Conservation (phyloP, 306 rosid genomes). For the Cucurbita moschata region DNA sequence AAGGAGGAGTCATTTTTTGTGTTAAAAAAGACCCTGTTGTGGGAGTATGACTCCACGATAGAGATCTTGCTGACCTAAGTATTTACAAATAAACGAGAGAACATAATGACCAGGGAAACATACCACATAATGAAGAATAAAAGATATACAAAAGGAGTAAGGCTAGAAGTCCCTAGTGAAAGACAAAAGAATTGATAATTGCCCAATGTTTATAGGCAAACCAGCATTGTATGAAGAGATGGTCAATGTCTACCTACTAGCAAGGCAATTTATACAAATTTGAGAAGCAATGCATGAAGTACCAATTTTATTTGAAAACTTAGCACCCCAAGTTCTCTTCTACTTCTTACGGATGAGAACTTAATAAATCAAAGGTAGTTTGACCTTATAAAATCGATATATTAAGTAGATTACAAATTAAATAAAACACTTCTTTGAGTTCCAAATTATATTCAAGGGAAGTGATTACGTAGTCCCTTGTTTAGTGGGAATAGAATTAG, state of each 20-base stretch:
- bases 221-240: neutral
- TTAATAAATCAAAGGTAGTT: neutral
- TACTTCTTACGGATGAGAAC: neutral
- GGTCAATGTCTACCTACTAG: neutral
- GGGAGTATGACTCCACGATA: conserved; percentile 58
- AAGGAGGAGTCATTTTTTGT: conserved; percentile 28
- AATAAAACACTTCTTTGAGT: neutral
- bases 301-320: neutral
- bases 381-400: neutral
- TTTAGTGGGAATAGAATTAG: neutral
- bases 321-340: neutral
- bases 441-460: neutral
- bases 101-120: neutral
- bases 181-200: neutral
- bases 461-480: neutral
- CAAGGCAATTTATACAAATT: neutral
- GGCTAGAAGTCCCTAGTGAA: neutral
- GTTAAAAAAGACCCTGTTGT: conserved; percentile 37
- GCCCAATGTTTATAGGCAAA: neutral
- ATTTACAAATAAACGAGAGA: conserved; percentile 5
- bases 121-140: neutral
- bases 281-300: neutral
- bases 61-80: conserved; percentile 75
- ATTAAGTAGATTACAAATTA: neutral
- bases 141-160: neutral